Conservation (phyloP, 345 rosid genomes). For the Diplotaxis tenuifolia region DNA sequence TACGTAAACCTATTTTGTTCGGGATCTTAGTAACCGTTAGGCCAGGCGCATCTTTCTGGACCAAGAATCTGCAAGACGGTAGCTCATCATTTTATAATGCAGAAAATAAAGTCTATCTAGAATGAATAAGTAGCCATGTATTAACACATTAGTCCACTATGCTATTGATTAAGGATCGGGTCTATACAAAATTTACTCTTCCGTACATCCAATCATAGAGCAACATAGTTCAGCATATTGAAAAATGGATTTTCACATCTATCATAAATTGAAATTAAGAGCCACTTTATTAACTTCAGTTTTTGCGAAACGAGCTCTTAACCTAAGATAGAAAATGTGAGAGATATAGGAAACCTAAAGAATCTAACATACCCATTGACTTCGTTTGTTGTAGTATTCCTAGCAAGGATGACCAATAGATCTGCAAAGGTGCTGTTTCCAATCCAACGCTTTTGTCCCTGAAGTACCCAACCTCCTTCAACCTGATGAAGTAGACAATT, state of each 20-base stretch:
- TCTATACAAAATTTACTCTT: no score
- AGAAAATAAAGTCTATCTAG: conserved; percentile 9
- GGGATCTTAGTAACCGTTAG: conserved; percentile 79
- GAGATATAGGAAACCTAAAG: no score
- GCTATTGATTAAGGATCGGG: no score
- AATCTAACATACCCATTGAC: conserved; percentile 85
- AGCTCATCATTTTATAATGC: neutral
- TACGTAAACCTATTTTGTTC: conserved; percentile 91
- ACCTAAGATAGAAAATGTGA: no score
- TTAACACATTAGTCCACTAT: neutral
- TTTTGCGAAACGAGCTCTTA: conserved; percentile 16
- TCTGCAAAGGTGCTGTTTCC: conserved; percentile 98
- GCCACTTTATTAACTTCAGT: no score
- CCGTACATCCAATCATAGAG: no score
- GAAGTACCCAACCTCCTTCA: conserved; percentile 83
- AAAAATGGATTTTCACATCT: no score
- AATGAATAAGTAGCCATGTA: neutral
- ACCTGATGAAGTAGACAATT: conserved; percentile 46
- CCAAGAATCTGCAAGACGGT: conserved; percentile 59
- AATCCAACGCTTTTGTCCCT: conserved; percentile 98
- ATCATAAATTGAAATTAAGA: no score
- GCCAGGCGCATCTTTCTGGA: conserved; percentile 90
- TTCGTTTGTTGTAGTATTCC: conserved; percentile 76
- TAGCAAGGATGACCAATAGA: conserved; percentile 70
- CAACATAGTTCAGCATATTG: no score